A percentile compares a stretch with the other conserved stretches of the same genome.
Conservation (phyloP, 2,329 filamentous ascomycete genomes). For the Calonectria pteridis region DNA sequence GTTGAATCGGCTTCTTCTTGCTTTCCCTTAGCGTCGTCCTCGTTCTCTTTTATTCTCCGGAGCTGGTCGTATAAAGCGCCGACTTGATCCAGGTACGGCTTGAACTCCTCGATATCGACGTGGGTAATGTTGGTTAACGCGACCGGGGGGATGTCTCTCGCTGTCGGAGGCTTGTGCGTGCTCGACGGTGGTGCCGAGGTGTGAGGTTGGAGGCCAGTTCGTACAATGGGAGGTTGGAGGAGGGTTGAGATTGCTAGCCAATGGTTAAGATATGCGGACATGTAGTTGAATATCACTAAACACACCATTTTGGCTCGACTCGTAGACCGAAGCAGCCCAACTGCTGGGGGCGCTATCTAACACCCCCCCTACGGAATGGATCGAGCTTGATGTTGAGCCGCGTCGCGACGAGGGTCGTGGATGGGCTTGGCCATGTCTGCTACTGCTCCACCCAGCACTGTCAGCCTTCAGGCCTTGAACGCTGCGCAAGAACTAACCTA, state of each 20-base stretch:
- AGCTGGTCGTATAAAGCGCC: constrained; percentile 91
- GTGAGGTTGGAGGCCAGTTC: constrained; percentile 87
- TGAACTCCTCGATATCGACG: constrained; percentile 84
- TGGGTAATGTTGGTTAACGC: constrained; percentile 89
- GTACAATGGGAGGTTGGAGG: constrained; percentile 89
- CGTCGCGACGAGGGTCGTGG: constrained; percentile 70
- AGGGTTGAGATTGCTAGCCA: constrained; percentile 86
- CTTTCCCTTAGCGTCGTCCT: constrained; percentile 69
- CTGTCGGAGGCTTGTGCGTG: constrained; percentile 84
- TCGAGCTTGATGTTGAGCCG: constrained; percentile 88
- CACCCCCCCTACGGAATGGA: constrained; percentile 87
- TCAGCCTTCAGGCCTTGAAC: constrained; percentile 31
- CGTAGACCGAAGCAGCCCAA: constrained; percentile 69
- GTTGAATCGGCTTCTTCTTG: constrained; percentile 57
- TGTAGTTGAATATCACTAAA: constrained; percentile 14
- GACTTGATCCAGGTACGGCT: constrained; percentile 86
- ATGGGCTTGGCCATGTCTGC: constrained; percentile 59
- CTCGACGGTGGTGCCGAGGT: constrained; percentile 77
- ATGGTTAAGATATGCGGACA: constrained; percentile 28
- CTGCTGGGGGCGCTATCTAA: constrained; percentile 76
- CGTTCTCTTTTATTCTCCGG: constrained; percentile 82
- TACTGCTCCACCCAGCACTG: constrained; percentile 43
- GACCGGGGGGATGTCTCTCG: constrained; percentile 92
- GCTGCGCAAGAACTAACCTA: constrained; percentile 56
- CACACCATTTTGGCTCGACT: constrained; percentile 87